A percentile compares a stretch with the other conserved stretches of the same genome.
Conservation (phyloP, 1,284 basidiomycete species). For the Fomes fomentarius region DNA sequence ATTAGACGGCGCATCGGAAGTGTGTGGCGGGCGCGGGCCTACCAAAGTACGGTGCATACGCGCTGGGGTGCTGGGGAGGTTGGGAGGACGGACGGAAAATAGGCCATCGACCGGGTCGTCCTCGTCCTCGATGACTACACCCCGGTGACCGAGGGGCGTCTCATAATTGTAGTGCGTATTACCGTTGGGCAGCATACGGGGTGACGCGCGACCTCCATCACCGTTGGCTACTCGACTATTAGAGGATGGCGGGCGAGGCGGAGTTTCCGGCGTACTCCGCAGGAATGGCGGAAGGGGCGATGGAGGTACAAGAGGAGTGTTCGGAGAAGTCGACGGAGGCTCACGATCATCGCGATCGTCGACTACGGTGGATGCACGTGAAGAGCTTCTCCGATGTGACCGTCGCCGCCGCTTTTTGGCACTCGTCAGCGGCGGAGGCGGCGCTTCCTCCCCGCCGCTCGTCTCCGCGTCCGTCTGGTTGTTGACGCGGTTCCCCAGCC, state of each 20-base stretch:
- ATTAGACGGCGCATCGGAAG: slow-evolving; percentile 54
- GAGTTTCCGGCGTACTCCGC: slow-evolving; percentile 31
- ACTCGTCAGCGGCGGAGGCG: slow-evolving; percentile 40
- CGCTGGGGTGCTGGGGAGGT: slow-evolving; percentile 39
- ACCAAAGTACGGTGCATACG: slow-evolving; percentile 27
- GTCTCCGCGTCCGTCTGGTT: slow-evolving; percentile 61
- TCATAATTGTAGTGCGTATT: slow-evolving; percentile 35
- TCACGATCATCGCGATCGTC: slow-evolving; percentile 77
- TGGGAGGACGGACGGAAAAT: slow-evolving; percentile 35
- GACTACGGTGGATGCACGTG: slow-evolving; percentile 50
- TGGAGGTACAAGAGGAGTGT: slow-evolving; percentile 61
- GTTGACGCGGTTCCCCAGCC: slow-evolving; percentile 63
- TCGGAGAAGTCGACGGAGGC: slow-evolving; percentile 57
- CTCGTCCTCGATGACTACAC: slow-evolving; percentile 73
- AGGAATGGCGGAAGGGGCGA: slow-evolving; percentile 48
- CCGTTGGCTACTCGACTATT: slow-evolving; percentile 29
- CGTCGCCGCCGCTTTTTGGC: slow-evolving; percentile 56
- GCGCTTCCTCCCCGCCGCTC: slow-evolving; percentile 63
- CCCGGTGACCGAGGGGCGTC: slow-evolving; percentile 55
- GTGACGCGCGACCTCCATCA: slow-evolving; percentile 30
- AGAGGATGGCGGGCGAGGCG: slow-evolving; percentile 24
- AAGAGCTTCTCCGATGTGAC: slow-evolving; percentile 55
- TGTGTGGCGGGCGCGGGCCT: slow-evolving; percentile 44
- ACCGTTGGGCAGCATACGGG: slow-evolving; percentile 29
- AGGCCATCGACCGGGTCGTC: slow-evolving; percentile 53